Conservation (phyloP, 768 basidiomycete genomes). For the Tulasnella sp. region DNA sequence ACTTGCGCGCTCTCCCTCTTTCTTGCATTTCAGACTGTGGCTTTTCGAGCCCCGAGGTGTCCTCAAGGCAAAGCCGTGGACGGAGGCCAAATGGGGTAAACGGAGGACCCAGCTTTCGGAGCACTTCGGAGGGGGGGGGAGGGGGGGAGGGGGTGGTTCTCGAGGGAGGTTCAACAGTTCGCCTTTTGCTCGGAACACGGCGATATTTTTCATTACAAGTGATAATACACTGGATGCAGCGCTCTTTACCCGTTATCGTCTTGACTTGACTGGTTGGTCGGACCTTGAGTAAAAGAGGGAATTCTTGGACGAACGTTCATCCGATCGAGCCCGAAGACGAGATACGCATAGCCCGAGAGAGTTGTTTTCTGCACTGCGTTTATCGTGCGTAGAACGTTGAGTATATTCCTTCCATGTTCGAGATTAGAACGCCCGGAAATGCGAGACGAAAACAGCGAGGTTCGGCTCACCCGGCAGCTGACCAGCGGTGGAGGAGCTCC, state of each 20-base stretch:
- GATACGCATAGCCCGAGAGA: neutral
- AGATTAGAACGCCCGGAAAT: neutral
- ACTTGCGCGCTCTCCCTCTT: neutral
- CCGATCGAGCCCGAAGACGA: neutral
- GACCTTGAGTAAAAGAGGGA: neutral
- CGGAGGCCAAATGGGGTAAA: neutral
- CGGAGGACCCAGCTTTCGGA: neutral
- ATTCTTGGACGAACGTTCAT: neutral
- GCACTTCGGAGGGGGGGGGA: neutral
- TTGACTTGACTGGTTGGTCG: neutral
- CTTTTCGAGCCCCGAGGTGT: neutral
- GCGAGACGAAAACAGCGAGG: neutral
- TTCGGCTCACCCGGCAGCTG: neutral
- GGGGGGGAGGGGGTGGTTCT: no score
- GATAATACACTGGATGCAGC: neutral
- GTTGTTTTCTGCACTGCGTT: neutral
- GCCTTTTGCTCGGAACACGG: neutral
- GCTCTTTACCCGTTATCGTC: neutral
- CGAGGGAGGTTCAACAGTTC: no score
- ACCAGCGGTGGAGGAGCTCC: neutral
- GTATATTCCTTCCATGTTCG: neutral
- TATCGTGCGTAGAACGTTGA: neutral
- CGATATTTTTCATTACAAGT: neutral
- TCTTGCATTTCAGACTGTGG: neutral
- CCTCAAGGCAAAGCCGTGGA: neutral